Evolutionary conservation across 1,284 basidiomycete genomes (phyloP), one percentile per base, ranked within the genome.

Genomic region (Boletus calvinii): DNA sequence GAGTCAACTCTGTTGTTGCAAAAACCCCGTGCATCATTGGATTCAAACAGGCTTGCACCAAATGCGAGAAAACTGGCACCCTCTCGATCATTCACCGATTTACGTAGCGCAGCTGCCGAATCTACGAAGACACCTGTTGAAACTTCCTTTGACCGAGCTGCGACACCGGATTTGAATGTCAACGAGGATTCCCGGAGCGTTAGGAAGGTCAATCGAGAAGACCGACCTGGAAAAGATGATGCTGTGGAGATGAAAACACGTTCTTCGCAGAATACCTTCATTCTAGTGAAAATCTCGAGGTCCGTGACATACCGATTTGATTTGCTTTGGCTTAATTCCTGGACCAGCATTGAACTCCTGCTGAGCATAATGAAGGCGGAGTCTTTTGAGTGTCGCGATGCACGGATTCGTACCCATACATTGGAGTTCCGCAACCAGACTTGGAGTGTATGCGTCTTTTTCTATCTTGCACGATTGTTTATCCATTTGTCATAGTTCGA

Each of bases 391-490:
- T 88, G 83, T 56, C 81, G 80, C 32, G 85, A 90, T 57, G 87
- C 86, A 15, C 80, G 79, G 26, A 88, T 90, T 63, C 79, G 79
- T 54, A 90, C 87, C 9, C 77, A 85, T 48, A 81, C 84, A 51
- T 71, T 97, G 44, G 85, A 89, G 62, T 95, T 93, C 69, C 81
- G 83, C 58, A 93, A 95, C 67, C 86, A 92, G 68, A 94, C 92
- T 0, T 93, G 85, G 83, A 91, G 88, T 70, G 88, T 90, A 69
- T 60, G 87, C 63, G 1, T 67, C 32, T 37, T 46, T 46, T 40
- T 52, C 3, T 39, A 48, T 34, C 22, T 49, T 47, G 29, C 36
- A 46, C 43, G 24, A 46, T 41, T 20, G 17, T 31, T 42, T 54
- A 55, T 38, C 39, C 44, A 46, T 36, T 48, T 15, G 43, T 46